Conservation (phyloP, 2,329 filamentous ascomycete species). For the Hirsutella minnesotensis region DNA sequence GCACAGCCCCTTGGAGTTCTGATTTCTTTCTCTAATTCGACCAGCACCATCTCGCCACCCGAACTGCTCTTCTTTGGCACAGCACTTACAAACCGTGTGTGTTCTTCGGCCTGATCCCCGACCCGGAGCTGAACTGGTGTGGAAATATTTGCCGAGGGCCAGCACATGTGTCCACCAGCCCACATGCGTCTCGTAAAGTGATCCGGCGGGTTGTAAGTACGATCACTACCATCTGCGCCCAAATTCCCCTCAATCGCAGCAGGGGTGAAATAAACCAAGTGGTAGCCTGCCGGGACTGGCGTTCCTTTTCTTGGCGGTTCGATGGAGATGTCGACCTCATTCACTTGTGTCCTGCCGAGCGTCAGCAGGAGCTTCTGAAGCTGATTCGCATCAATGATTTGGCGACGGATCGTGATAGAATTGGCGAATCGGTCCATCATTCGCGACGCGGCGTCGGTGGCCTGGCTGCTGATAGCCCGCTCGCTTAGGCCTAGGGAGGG, state of each 20-base stretch:
- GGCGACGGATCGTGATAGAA: constrained; percentile 19
- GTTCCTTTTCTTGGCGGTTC: constrained; percentile 28
- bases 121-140: constrained; percentile 27
- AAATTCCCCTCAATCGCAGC: constrained; percentile 39
- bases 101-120: constrained; percentile 44
- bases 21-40: constrained; percentile 51
- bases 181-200: constrained; percentile 57
- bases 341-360: constrained; percentile 35
- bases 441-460: constrained; percentile 17
- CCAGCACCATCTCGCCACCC: constrained; percentile 51
- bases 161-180: constrained; percentile 50
- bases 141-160: constrained; percentile 25
- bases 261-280: constrained; percentile 53
- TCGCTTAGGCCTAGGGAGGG: too few species aligned
- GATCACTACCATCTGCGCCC: constrained; percentile 48
- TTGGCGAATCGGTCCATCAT: constrained; percentile 18
- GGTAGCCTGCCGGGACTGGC: constrained; percentile 45
- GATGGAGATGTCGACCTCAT: constrained; percentile 24
- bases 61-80: constrained; percentile 41
- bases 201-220: constrained; percentile 42
- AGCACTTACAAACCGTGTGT: constrained; percentile 41
- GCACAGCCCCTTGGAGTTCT: constrained; percentile 36
- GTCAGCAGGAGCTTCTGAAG: constrained; percentile 49
- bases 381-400: constrained; percentile 50
- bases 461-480: constrained; percentile 2